Base-by-base conservation (phyloP, 2,329 filamentous ascomycete genomes). In the Lecanoromycetidae sp. region DNA sequence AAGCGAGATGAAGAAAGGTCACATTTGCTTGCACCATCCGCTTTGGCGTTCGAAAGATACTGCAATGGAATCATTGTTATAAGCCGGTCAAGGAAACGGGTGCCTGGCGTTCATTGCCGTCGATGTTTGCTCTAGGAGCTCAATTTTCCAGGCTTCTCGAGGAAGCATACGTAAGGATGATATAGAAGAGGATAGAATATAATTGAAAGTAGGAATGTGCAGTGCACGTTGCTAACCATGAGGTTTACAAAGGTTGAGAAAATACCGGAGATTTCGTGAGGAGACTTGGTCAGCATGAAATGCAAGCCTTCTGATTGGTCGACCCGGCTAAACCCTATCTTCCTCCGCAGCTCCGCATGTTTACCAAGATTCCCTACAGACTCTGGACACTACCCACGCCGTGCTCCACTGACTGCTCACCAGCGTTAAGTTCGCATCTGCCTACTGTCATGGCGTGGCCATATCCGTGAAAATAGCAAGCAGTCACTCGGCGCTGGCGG, bases 401-500 rank as follows among this genome's bases (percentile, higher is more conserved):
- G 12, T 26, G 5, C 19, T 32, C 17, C 1, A 9, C 6, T 23
- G 15, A 20, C n/a, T 26, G 8, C 12, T 20, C 25, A 26, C 7
- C 27, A 32, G 40, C 5, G 20, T 12, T n/a, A n/a, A 5, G 26
- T 9, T 15, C 33, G 25, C 8, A 12, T 19, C 2, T 17, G 7
- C 5, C 10, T 19, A 27, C 26, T 20, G 41, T 3, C 5, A 54
- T 54, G 52, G 52, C 50, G 25, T 54, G 52, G 52, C 52, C 50
- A 6, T 54, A 54, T 39, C 52, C 52, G 6, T 54, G 50, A 54
- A 36, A 17, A 13, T n/a, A 33, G 12, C 8, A 19, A 19, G 15
- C 29, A 29, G 22, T 23, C 30, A 20, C 49, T 44, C 49, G 25
- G 49, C n/a, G n/a, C 41, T 29, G 23, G 20, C 40, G 41, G n/a